phyloP scores from a whole-genome alignment of 2,329 filamentous ascomycete species.

The Diplodia corticola region DNA sequence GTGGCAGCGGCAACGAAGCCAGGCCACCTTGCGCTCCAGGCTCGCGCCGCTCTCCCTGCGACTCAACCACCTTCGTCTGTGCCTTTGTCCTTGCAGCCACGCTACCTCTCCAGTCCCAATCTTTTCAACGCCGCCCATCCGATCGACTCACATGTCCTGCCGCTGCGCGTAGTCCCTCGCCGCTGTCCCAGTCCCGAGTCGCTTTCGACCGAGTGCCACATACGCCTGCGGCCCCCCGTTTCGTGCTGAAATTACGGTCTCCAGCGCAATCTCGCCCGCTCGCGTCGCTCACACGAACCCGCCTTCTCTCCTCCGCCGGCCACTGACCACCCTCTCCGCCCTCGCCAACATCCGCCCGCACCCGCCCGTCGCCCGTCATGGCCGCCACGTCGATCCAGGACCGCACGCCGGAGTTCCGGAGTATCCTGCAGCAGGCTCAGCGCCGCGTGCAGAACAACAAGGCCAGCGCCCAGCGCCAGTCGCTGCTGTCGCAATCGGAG shows the following conservation, averaged over 20 bases:
- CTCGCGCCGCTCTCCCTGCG: conserved; percentile 16
- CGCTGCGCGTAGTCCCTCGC: not conserved
- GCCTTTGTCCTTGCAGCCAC: conserved; percentile 19
- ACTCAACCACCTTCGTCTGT: conserved; percentile 16
- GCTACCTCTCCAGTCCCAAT: not conserved
- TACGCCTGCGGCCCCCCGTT: not conserved
- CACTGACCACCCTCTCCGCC: conserved; percentile 15
- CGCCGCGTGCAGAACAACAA: conserved; percentile 75
- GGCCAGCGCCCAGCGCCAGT: conserved; percentile 74
- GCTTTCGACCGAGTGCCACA: not conserved
- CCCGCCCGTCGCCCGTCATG: conserved; percentile 24
- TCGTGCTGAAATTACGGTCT: conserved; percentile 12
- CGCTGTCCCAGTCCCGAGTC: not conserved
- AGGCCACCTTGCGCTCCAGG: conserved; percentile 11
- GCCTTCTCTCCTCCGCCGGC: conserved; percentile 5
- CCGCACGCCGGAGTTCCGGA: conserved; percentile 91
- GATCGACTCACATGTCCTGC: not conserved
- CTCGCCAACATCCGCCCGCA: conserved; percentile 13
- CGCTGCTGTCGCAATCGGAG: conserved; percentile 73
- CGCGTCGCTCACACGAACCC: not conserved
- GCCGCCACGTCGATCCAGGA: conserved; percentile 80
- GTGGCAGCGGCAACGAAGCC: not conserved
- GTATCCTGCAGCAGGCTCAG: conserved; percentile 84
- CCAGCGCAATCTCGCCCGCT: not conserved
- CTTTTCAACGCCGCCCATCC: not conserved